These are phyloP conservation scores for Aurantiochytrium sp. DNA, from an alignment of 108 stramenopile species.

Conservation along the genomic window DNA sequence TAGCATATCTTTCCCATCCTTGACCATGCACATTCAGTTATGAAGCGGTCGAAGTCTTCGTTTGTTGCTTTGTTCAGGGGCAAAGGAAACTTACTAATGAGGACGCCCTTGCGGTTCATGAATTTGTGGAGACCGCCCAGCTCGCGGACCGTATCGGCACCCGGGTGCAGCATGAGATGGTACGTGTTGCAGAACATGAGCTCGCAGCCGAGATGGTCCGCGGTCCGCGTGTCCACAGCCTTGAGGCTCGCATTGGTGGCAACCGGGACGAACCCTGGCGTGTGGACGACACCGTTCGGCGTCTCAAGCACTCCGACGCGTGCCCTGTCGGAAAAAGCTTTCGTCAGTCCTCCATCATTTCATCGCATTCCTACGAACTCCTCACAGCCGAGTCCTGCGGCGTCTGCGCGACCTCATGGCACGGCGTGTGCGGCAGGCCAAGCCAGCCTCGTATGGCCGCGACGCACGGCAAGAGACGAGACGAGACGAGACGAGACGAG, in stretches of 20 bases:
- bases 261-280: conserved; percentile 80
- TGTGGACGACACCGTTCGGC: conserved; percentile 56
- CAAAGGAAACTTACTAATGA: conserved; percentile 47
- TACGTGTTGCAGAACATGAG: conserved; percentile 86
- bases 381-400: too few relatives aligned
- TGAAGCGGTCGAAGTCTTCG: too few relatives aligned
- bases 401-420: too few relatives aligned
- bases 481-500: too few relatives aligned
- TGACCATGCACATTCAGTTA: too few relatives aligned
- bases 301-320: conserved; percentile 66
- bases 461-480: too few relatives aligned
- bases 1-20: too few relatives aligned
- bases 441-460: too few relatives aligned
- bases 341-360: too few relatives aligned
- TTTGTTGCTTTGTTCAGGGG: too few relatives aligned
- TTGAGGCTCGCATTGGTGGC: conserved; percentile 81
- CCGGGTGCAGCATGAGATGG: conserved; percentile 81
- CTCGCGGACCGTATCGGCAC: conserved; percentile 62
- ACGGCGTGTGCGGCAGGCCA: too few relatives aligned
- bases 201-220: conserved; percentile 63
- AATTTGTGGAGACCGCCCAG: conserved; percentile 86
- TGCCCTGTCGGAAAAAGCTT: conserved; percentile 29
- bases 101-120: conserved; percentile 50
- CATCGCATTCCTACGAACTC: too few relatives aligned
- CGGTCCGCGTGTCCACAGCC: conserved; percentile 33